Evolutionary conservation across 2,329 filamentous ascomycete species (phyloP), one percentile per base, ranked within the genome.

Genomic region (Orbilia quercus): DNA sequence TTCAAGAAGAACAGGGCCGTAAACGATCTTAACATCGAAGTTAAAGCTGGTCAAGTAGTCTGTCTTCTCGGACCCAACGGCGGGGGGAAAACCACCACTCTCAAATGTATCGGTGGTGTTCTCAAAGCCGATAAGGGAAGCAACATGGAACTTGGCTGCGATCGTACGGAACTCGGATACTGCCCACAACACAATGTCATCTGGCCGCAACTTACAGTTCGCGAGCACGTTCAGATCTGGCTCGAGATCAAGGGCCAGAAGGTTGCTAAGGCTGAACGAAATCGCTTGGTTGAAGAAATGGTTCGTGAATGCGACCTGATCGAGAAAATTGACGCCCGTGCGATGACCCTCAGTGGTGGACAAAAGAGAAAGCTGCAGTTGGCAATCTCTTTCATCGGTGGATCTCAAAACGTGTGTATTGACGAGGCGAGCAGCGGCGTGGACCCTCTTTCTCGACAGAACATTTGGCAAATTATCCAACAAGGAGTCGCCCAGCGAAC

Each of bases 351-450:
- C 0, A 96, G 92, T 1, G 93, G 93, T 12, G 93, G 93, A 0
- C 93, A 97, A 80, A 96, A 96, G 82, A 85, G 93, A 58, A 97
- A 97, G 80, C 84, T 96, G 7, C 93, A 97, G 80, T 84, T 97
- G 2, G 92, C 92, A 5, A 94, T 96, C 88, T 96, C 96, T 91
- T 88, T 97, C 76, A 95, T 91, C 2, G 93, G 94, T 74, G 92
- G 92, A 9, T 94, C 90, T 74, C 87, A 88, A 22, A 89, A 97
- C 0, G 96, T 93, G 81, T 95, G 92, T 78, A 88, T 97, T 5
- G 93, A 97, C 76, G 94, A 97, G 80, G 92, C 96, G 11, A 93
- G 90, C 40, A 93, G 90, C 70, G 94, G 93, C 18, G 84, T 97
- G 22, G 93, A 97, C 79, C 92, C 94, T 0, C 83, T 97, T 0